Base-by-base conservation (phyloP, 805 yeast species). In the Saturnispora hagleri region DNA sequence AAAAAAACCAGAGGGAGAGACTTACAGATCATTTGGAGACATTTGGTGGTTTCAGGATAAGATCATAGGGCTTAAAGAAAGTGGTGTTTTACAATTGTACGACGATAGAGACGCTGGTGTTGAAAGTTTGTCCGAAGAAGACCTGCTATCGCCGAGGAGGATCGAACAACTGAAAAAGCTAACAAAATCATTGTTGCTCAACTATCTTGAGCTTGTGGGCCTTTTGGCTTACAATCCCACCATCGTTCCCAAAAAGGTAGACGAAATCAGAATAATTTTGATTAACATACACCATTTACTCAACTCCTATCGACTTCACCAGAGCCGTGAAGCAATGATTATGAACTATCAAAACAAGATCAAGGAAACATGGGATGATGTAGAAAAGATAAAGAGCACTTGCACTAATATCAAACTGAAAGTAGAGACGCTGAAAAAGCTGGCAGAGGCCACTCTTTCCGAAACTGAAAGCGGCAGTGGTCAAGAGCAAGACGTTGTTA, bases 231-330 rank as follows among this genome's bases (percentile, higher is more conserved):
- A 82, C 10, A 80, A 86, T 53, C 97, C 99, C 1, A 75, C 77
- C 22, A 71, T 77, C 49, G 76, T 75, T 51, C 68, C 68, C 46
- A 65, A 68, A 5, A 86, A 88, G 60, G 79, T 89, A 27, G 96
- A 89, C 57, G 81, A 88, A 57, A 79, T 93, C 38, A 79, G 95
- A 56, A 75, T 84, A 13, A 81, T 91, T 10, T 70, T 93, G 49
- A 84, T 91, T 62, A 93, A 93, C 62, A 82, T 93, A 57, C 97
- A 93, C 64, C 98, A 93, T 65, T 70, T 93, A 36, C 70, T 93
- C 53, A 93, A 93, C 65, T 89, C 90, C 49, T 93, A 93, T 67
- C 74, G 99, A 55, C 93, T 97, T 3, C 98, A 93, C 67, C 99
- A 93, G 64, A 85, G 96, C 3, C 74, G 97, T 49, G 99, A 93